These are phyloP conservation scores for Hyaloscypha variabilis DNA, from an alignment of 495 filamentous ascomycete species.

Conservation along the genomic window DNA sequence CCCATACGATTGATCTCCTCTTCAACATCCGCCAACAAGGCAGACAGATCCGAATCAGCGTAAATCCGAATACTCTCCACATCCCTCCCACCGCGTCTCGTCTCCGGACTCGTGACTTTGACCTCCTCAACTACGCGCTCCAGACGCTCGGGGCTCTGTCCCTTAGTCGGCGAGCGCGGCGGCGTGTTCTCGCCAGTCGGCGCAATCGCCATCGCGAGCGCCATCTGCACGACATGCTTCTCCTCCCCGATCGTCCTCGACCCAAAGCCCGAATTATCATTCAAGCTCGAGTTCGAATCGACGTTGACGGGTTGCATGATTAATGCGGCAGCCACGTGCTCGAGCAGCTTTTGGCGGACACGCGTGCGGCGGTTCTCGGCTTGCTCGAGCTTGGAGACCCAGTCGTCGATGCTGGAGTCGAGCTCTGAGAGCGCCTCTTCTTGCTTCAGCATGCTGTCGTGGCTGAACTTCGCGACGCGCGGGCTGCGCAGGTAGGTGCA, in stretches of 20 bases:
- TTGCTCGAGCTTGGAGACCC: slow-evolving; percentile 71
- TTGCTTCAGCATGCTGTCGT: slow-evolving; percentile 71
- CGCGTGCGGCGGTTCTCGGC: slow-evolving; percentile 72
- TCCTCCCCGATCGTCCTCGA: background rate
- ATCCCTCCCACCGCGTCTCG: slow-evolving; percentile 13
- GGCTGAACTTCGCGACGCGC: slow-evolving; percentile 62
- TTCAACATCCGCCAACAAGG: slow-evolving; percentile 63
- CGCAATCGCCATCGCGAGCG: background rate
- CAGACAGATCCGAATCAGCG: slow-evolving; percentile 64
- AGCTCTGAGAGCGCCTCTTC: slow-evolving; percentile 73
- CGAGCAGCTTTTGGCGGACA: slow-evolving; percentile 74
- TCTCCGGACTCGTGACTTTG: slow-evolving; percentile 17
- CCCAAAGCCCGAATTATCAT: too few species aligned
- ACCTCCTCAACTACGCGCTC: slow-evolving; percentile 24
- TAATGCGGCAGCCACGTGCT: slow-evolving; percentile 68
- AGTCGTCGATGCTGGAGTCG: slow-evolving; percentile 74
- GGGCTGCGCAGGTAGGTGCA: slow-evolving; percentile 68
- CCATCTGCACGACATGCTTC: slow-evolving; percentile 13
- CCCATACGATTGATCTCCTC: slow-evolving; percentile 58
- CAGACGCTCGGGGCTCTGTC: slow-evolving; percentile 11
- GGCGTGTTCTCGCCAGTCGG: slow-evolving; percentile 27
- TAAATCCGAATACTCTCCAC: slow-evolving; percentile 71
- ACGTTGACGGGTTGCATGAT: slow-evolving; percentile 30
- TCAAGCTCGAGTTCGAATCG: too few species aligned
- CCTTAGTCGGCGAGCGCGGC: slow-evolving; percentile 29